phyloP scores from a whole-genome alignment of 2,329 filamentous ascomycete species.

The Dactylellina drechsleri region DNA sequence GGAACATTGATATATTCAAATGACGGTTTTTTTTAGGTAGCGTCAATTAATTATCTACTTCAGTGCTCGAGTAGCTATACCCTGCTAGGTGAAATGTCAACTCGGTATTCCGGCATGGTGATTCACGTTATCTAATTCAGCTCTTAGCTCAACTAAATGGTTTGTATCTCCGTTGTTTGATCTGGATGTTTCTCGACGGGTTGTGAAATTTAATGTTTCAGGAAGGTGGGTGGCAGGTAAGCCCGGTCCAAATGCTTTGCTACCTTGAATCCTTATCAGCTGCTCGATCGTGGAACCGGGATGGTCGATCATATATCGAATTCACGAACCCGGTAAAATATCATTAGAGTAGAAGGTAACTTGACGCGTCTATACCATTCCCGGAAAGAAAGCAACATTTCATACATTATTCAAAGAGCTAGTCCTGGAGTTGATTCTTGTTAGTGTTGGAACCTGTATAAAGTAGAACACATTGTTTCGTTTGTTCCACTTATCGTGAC shows the following conservation, averaged over 20 bases:
- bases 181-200: too few species aligned
- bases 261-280: background rate
- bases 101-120: constrained; percentile 6
- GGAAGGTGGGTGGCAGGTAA: background rate
- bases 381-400: constrained; percentile 23
- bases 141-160: background rate
- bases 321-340: constrained; percentile 13
- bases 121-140: background rate
- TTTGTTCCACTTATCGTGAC: too few species aligned
- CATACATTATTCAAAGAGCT: background rate
- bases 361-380: constrained; percentile 26
- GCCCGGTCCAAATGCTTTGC: background rate
- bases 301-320: constrained; percentile 11
- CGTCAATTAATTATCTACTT: too few species aligned
- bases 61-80: too few species aligned
- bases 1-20: constrained; percentile 19
- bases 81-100: background rate
- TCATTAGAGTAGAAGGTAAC: constrained; percentile 26
- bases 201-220: constrained; percentile 1
- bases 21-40: constrained; percentile 29
- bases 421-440: background rate
- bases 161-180: background rate
- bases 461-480: too few species aligned
- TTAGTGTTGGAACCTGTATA: too few species aligned
- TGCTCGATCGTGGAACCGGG: constrained; percentile 2